Evolutionary conservation across 345 rosid species (phyloP).

Genomic region (Salix suchowensis): DNA sequence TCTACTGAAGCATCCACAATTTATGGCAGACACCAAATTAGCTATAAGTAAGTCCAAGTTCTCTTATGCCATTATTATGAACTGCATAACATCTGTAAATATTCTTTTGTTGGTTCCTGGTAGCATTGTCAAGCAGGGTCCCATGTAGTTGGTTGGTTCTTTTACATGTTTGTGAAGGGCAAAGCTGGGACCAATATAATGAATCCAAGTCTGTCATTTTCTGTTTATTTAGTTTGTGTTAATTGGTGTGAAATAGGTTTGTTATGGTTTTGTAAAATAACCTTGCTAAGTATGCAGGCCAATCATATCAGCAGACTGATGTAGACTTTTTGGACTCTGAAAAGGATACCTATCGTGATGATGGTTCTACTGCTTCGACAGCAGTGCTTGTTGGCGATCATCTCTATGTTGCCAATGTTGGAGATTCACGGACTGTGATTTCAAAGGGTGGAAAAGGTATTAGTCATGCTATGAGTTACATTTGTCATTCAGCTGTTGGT

Average conservation of each 20-base stretch:
- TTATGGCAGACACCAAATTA: slow-evolving; percentile 65
- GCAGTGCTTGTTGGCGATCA: slow-evolving; percentile 87
- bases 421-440: slow-evolving; percentile 92
- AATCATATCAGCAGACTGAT: slow-evolving; percentile 88
- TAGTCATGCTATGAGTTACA: not conserved
- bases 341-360: slow-evolving; percentile 76
- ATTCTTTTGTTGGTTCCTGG: not conserved
- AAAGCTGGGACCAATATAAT: slow-evolving; percentile 4
- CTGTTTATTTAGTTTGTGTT: not conserved
- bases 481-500: not conserved
- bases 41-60: slow-evolving; percentile 61
- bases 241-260: not conserved
- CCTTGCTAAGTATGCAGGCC: slow-evolving; percentile 46
- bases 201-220: not conserved
- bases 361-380: slow-evolving; percentile 98
- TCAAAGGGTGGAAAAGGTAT: slow-evolving; percentile 91
- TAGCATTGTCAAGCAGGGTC: slow-evolving; percentile 18
- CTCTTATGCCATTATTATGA: not conserved
- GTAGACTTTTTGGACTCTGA: slow-evolving; percentile 76
- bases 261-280: not conserved
- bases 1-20: slow-evolving; percentile 81
- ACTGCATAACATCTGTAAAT: not conserved
- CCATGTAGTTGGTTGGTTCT: slow-evolving; percentile 11
- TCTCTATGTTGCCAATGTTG: slow-evolving; percentile 96
- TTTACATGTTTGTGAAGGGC: slow-evolving; percentile 4